A percentile compares a stretch with the other conserved stretches of the same genome.
These are phyloP conservation scores for Raffaelea albimanens DNA, from an alignment of 2,329 filamentous ascomycete genomes.

Conservation along the genomic window DNA sequence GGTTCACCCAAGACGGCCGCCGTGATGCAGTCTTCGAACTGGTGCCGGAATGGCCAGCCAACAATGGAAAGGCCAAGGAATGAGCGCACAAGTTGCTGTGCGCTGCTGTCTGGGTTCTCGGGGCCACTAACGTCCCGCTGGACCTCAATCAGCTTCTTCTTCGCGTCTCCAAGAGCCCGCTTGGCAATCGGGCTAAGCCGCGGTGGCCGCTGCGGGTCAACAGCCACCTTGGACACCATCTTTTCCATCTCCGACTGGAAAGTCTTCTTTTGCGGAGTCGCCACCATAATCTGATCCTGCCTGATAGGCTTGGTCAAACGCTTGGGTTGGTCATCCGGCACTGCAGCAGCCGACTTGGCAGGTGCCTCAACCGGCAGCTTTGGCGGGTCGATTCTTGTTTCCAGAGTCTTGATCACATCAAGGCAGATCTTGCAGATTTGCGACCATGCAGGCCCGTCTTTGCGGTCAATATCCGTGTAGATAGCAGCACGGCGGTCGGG, in stretches of 20 bases:
- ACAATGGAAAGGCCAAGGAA: conserved; percentile 40
- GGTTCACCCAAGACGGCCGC: conserved; percentile 65
- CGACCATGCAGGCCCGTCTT: conserved; percentile 70
- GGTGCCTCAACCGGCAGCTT: conserved; percentile 20
- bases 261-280: conserved; percentile 21
- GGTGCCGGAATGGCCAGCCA: conserved; percentile 61
- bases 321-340: conserved; percentile 14
- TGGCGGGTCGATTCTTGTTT: conserved; percentile 49
- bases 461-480: conserved; percentile 78
- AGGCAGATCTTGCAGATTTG: conserved; percentile 66
- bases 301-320: conserved; percentile 30
- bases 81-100: conserved; percentile 36
- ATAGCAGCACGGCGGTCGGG: conserved; percentile 69
- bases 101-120: conserved; percentile 36
- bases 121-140: conserved; percentile 44
- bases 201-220: conserved; percentile 38
- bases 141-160: conserved; percentile 39
- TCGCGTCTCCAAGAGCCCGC: conserved; percentile 37
- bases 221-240: conserved; percentile 31
- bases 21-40: conserved; percentile 55
- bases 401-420: conserved; percentile 57
- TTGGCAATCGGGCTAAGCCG: conserved; percentile 41
- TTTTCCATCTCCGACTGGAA: conserved; percentile 36
- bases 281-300: conserved; percentile 36
- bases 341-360: conserved; percentile 11